Conservation (phyloP, 2,329 filamentous ascomycete species). For the Talaromyces sp. region DNA sequence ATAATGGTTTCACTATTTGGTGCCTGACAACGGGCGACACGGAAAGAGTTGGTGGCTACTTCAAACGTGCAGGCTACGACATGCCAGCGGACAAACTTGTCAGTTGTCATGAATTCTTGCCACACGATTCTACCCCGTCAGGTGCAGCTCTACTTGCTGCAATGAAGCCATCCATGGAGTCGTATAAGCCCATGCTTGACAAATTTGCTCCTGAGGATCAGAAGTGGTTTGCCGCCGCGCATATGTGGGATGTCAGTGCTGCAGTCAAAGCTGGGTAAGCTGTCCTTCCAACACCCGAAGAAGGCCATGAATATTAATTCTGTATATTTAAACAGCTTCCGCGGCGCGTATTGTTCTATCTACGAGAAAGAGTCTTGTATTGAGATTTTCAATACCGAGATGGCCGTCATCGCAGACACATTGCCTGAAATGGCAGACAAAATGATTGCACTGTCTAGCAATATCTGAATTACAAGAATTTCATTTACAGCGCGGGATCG, state of each 20-base stretch:
- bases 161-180: constrained; percentile 48
- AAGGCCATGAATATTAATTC: neutral
- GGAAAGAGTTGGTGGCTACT: constrained; percentile 52
- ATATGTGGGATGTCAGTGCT: constrained; percentile 58
- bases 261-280: constrained; percentile 43
- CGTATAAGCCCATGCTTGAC: constrained; percentile 47
- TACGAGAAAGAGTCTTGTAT: constrained; percentile 51
- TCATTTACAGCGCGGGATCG: neutral
- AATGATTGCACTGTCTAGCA: neutral
- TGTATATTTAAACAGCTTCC: constrained; percentile 35
- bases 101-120: constrained; percentile 44
- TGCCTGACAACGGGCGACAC: constrained; percentile 53
- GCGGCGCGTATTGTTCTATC: constrained; percentile 53
- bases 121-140: neutral
- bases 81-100: constrained; percentile 52
- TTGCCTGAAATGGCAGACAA: constrained; percentile 49
- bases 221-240: constrained; percentile 58
- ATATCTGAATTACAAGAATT: neutral
- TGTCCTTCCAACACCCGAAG: neutral
- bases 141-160: neutral
- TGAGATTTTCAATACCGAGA: constrained; percentile 49
- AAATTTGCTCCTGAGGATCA: constrained; percentile 38
- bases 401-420: constrained; percentile 51
- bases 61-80: constrained; percentile 47
- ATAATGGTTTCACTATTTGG: constrained; percentile 52